Conservation (phyloP, 2,329 filamentous ascomycete genomes). For the Ophidiomyces ophidiicola region DNA sequence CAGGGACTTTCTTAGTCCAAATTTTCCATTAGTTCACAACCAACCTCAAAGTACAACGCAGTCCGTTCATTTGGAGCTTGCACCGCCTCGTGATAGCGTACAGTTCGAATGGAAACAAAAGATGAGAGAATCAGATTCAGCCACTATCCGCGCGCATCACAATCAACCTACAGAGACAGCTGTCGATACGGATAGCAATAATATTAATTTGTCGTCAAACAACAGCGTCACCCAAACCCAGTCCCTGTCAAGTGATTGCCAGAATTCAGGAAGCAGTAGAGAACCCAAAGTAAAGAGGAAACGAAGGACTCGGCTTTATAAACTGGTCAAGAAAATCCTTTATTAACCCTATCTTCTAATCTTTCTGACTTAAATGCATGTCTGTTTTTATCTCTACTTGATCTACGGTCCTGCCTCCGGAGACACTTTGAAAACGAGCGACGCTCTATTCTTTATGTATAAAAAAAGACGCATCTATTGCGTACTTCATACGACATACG, state of each 20-base stretch:
- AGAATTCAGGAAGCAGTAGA: not conserved
- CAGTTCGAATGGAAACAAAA: conserved; percentile 1
- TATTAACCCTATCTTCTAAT: not conserved
- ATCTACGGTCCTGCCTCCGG: too few relatives aligned
- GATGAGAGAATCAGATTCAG: not conserved
- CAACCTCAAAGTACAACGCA: not conserved
- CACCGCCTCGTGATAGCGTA: conserved; percentile 5
- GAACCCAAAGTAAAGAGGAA: not conserved
- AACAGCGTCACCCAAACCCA: not conserved
- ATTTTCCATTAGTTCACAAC: not conserved
- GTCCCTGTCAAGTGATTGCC: not conserved
- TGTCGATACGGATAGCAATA: not conserved
- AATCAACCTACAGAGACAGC: too few relatives aligned
- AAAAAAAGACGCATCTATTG: too few relatives aligned
- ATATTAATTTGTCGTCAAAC: not conserved
- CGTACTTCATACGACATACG: too few relatives aligned
- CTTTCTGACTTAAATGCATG: not conserved
- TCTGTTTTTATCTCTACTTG: too few relatives aligned
- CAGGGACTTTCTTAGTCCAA: not conserved
- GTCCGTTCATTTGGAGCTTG: conserved; percentile 4
- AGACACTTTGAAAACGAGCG: too few relatives aligned
- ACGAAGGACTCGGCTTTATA: conserved; percentile 3
- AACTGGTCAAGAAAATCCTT: conserved; percentile 4
- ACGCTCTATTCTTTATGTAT: too few relatives aligned
- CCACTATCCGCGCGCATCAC: not conserved